These are phyloP conservation scores for Cryptomeria japonica DNA, from an alignment of 75 land plant species.

Conservation along the genomic window DNA sequence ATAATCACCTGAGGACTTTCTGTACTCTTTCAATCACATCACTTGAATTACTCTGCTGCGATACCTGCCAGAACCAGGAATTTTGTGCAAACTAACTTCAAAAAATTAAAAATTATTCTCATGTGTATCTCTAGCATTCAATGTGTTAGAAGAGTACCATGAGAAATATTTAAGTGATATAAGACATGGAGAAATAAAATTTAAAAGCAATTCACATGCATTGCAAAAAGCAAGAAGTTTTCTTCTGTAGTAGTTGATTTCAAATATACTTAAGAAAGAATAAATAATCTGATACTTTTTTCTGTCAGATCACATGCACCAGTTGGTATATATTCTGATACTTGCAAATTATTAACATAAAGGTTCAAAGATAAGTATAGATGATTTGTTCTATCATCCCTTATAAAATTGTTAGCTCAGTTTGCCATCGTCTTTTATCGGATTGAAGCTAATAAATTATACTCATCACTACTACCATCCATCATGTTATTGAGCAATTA, in stretches of 20 bases:
- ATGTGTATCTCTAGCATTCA: not conserved
- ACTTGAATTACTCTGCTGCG: not conserved
- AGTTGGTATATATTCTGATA: not conserved
- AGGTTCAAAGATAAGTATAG: not conserved
- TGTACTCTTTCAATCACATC: constrained; percentile 23
- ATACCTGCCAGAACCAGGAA: not conserved
- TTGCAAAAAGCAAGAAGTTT: too few species aligned
- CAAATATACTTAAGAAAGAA: too few species aligned
- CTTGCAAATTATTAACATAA: not conserved
- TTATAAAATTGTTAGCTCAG: too few species aligned
- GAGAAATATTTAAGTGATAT: not conserved
- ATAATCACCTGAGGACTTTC: constrained; percentile 26
- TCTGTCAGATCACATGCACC: not conserved
- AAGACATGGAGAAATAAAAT: not conserved
- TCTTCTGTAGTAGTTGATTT: too few species aligned
- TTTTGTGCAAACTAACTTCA: not conserved
- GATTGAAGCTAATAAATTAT: too few species aligned
- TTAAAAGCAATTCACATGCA: not conserved
- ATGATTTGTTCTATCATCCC: too few species aligned
- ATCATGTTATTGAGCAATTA: too few species aligned
- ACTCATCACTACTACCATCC: too few species aligned
- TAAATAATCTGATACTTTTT: not conserved
- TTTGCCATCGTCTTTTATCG: too few species aligned
- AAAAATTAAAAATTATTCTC: not conserved
- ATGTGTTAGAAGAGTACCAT: not conserved